Percentiles rank a stretch among this genome's conserved stretches.
Evolutionary conservation across 768 basidiomycete genomes (phyloP).

Genomic region (Tulasnella sp.): DNA sequence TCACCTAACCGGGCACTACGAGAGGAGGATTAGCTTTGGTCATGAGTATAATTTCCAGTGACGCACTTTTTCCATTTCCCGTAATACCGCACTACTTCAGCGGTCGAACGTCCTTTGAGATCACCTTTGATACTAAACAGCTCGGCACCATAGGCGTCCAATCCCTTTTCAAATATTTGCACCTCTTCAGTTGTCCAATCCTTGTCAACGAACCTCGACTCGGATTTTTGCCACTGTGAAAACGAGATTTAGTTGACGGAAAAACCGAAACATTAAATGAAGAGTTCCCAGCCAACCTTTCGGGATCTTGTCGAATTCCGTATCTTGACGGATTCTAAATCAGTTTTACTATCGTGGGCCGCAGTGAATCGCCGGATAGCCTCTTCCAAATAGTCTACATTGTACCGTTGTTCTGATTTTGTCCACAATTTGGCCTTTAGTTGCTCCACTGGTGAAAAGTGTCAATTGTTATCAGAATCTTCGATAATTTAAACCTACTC

Average conservation of each 20-base stretch:
- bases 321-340: slow-evolving; percentile 53
- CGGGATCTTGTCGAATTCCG: slow-evolving; percentile 41
- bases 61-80: slow-evolving; percentile 74
- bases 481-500: slow-evolving; percentile 35
- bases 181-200: slow-evolving; percentile 60
- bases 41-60: neutral
- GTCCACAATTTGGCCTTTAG: slow-evolving; percentile 43
- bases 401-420: slow-evolving; percentile 32
- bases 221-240: slow-evolving; percentile 57
- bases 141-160: slow-evolving; percentile 60
- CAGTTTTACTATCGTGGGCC: slow-evolving; percentile 40
- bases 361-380: slow-evolving; percentile 58
- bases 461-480: slow-evolving; percentile 27
- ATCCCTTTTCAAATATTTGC: slow-evolving; percentile 63
- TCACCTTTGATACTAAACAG: slow-evolving; percentile 67
- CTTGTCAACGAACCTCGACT: slow-evolving; percentile 52
- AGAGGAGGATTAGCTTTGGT: slow-evolving; percentile 9
- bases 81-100: slow-evolving; percentile 73
- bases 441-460: slow-evolving; percentile 42
- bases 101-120: slow-evolving; percentile 50
- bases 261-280: neutral
- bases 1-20: slow-evolving; percentile 52
- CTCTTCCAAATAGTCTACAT: slow-evolving; percentile 76
- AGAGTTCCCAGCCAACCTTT: slow-evolving; percentile 59
- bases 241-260: neutral